Base-by-base conservation (phyloP, 164 flowering plant genomes). In the Buxus sempervirens region DNA sequence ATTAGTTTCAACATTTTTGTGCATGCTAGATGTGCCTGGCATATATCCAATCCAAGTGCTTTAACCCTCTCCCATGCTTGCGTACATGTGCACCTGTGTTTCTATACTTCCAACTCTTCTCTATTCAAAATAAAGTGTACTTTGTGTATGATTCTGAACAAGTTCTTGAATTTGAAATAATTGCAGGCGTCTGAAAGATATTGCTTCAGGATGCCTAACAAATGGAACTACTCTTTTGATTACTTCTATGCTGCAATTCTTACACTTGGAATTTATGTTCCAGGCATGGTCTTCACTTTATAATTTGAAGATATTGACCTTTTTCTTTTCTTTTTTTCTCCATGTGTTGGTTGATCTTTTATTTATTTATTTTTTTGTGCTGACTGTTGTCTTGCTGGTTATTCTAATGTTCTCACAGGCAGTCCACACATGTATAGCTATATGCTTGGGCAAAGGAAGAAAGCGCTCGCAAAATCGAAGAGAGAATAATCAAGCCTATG, bases 141-240 rank as follows among this genome's bases (percentile, higher is more conserved):
- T 5, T 42, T 25, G 6, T 45, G 27, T 41, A 41, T 41, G 16
- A 14, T 10, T 23, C 21, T 32, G 54, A 26, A 36, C 48, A n/a
- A 41, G 49, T 41, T 48, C 63, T 67, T 63, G 23, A 60, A 32
- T 64, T 67, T 27, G 42, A 36, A 26, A 24, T 67, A 12, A 53
- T 64, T 77, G 77, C 89, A 93, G 98, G 78, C 21, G 60, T 84
- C 97, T 51, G 96, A 79, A 26, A 86, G 77, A 62, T 91, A 83
- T 67, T 82, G 87, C 67, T n/a, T 89, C n/a, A 82, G 96, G 81
- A 88, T 90, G 97, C 98, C 98, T 36, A 91, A 94, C 90, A 86
- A 83, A 77, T 91, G 82, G 93, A 94, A 94, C 82, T 91, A 81
- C 80, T 84, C 95, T 19, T 90, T 94, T 64, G 97, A 94, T 75